Conservation (phyloP, 331 rosid species). For the Acacia concinna region DNA sequence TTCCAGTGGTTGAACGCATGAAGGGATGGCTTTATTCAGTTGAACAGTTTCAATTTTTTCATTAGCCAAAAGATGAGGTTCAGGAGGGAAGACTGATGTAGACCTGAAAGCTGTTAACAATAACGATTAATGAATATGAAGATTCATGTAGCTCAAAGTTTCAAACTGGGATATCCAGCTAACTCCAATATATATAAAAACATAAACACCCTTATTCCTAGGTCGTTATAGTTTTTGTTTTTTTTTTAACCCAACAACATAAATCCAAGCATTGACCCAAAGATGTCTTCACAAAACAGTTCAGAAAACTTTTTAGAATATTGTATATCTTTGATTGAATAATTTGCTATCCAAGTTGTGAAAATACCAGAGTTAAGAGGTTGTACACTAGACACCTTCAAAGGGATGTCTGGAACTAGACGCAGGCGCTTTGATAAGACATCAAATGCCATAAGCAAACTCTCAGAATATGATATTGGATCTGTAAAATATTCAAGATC, state of each 20-base stretch:
- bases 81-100: slow-evolving; percentile 90
- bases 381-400: slow-evolving; percentile 87
- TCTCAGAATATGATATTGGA: slow-evolving; percentile 70
- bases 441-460: slow-evolving; percentile 72
- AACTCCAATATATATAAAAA: slow-evolving; percentile 18
- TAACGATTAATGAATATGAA: slow-evolving; percentile 1
- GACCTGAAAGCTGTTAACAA: slow-evolving; percentile 78
- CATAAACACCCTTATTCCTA: not conserved
- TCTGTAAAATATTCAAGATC: slow-evolving; percentile 46
- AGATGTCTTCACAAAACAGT: slow-evolving; percentile 16
- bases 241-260: not conserved
- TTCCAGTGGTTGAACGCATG: slow-evolving; percentile 87
- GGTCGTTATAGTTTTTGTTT: not conserved
- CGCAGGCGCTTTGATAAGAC: slow-evolving; percentile 75
- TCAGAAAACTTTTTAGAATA: slow-evolving; percentile 24
- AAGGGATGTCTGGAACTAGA: slow-evolving; percentile 73
- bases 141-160: slow-evolving; percentile 15
- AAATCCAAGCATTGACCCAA: slow-evolving; percentile 6
- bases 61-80: slow-evolving; percentile 75
- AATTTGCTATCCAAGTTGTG: slow-evolving; percentile 11
- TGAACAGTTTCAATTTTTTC: slow-evolving; percentile 50
- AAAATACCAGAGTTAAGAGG: slow-evolving; percentile 85
- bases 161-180: not conserved
- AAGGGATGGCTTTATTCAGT: slow-evolving; percentile 51
- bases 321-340: not conserved